Evolutionary conservation across 768 basidiomycete species (phyloP).

Genomic region (Leccinum incarnatum): DNA sequence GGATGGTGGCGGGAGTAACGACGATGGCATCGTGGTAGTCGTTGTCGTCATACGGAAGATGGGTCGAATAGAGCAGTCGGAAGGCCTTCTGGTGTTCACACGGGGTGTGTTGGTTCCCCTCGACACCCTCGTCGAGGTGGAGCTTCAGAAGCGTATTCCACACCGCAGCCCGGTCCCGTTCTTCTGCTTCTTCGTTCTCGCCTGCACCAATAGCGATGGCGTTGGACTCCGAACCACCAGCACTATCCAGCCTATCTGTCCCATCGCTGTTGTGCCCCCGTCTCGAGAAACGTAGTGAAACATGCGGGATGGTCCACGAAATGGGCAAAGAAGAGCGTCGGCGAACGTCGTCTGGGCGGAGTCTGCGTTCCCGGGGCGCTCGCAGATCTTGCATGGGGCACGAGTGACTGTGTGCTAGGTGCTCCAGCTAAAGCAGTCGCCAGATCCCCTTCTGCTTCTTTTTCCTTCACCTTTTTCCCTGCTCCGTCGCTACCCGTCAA

Average conservation of each 20-base stretch:
- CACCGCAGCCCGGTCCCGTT: constrained; percentile 73
- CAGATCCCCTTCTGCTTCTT: constrained; percentile 19
- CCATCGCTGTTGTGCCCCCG: constrained; percentile 77
- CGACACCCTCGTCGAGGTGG: constrained; percentile 56
- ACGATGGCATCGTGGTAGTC: too few species aligned
- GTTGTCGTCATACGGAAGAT: constrained; percentile 64
- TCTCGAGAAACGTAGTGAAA: constrained; percentile 87
- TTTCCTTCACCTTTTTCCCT: constrained; percentile 19
- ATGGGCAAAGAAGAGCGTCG: constrained; percentile 86
- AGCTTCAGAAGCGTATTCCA: constrained; percentile 97
- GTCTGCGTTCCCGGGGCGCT: constrained; percentile 21
- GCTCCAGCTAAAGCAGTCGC: constrained; percentile 24
- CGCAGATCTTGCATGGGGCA: constrained; percentile 5
- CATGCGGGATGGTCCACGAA: constrained; percentile 86
- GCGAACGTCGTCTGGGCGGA: constrained; percentile 63
- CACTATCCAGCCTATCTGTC: constrained; percentile 56
- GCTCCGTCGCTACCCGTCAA: constrained; percentile 33
- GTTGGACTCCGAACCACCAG: constrained; percentile 8
- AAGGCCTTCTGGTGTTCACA: constrained; percentile 58
- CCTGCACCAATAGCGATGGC: constrained; percentile 13
- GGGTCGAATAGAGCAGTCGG: constrained; percentile 57
- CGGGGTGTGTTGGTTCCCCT: constrained; percentile 20
- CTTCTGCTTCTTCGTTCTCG: constrained; percentile 51
- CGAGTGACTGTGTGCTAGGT: constrained; percentile 18
- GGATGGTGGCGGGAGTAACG: constrained; percentile 10